These are phyloP conservation scores for Fusarium sulawesiense DNA, from an alignment of 2,329 filamentous ascomycete species.

Conservation along the genomic window DNA sequence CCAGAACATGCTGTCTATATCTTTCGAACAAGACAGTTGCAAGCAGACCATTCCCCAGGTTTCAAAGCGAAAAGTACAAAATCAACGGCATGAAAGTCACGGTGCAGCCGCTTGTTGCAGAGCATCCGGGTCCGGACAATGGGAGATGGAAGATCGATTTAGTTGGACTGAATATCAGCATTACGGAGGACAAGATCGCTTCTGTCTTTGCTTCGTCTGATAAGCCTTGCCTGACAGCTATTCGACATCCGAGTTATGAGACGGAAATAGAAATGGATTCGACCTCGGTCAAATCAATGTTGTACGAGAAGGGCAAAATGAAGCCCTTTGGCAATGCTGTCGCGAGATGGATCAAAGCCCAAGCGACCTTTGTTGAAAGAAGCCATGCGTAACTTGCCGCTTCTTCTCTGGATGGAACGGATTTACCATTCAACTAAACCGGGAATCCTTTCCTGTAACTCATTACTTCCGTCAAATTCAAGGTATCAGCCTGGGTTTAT, in stretches of 20 bases:
- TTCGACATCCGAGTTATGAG: conserved; percentile 38
- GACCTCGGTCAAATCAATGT: conserved; percentile 45
- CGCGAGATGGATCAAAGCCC: conserved; percentile 54
- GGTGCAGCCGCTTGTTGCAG: not conserved
- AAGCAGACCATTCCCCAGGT: conserved; percentile 16
- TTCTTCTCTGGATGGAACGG: conserved; percentile 46
- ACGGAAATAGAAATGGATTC: conserved; percentile 38
- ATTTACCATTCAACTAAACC: conserved; percentile 47
- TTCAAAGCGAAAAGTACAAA: conserved; percentile 43
- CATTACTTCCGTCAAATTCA: conserved; percentile 53
- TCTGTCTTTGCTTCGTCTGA: not conserved
- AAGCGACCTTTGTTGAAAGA: conserved; percentile 54
- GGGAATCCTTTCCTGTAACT: conserved; percentile 53
- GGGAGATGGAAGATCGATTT: conserved; percentile 15
- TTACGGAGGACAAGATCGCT: conserved; percentile 15
- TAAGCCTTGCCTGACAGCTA: not conserved
- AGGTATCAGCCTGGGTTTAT: conserved; percentile 51
- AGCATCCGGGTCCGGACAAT: not conserved
- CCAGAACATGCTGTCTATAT: conserved; percentile 45
- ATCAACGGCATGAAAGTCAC: conserved; percentile 36
- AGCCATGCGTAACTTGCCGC: conserved; percentile 52
- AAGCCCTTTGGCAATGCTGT: conserved; percentile 36
- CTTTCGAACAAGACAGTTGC: conserved; percentile 43
- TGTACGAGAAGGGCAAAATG: conserved; percentile 49
- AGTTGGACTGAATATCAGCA: not conserved